A percentile compares a stretch with the other conserved stretches of the same genome.
Conservation (phyloP, 345 rosid genomes). For the Eucalyptus tenuipes region DNA sequence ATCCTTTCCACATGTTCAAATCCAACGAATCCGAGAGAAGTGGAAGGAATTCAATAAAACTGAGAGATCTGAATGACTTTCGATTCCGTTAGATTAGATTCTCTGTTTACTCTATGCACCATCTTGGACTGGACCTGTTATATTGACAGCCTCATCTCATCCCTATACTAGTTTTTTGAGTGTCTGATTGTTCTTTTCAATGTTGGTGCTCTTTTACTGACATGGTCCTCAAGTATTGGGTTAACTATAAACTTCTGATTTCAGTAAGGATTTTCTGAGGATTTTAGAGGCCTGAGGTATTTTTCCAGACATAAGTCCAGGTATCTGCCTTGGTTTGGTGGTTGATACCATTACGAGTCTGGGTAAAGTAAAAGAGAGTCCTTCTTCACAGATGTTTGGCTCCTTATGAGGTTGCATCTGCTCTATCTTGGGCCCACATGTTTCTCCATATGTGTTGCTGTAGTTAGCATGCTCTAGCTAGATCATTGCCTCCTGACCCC, state of each 20-base stretch:
- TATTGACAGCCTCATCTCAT: neutral
- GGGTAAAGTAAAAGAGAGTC: conserved; percentile 5
- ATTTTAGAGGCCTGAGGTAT: neutral
- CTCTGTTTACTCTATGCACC: neutral
- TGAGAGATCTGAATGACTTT: neutral
- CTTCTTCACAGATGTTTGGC: conserved; percentile 25
- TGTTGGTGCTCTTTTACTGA: neutral
- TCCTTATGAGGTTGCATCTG: conserved; percentile 7
- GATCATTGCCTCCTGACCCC: neutral
- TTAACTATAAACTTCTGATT: neutral
- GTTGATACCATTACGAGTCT: conserved; percentile 32
- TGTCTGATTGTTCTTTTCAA: neutral
- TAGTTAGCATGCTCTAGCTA: neutral
- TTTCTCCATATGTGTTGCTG: neutral
- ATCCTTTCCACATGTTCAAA: neutral
- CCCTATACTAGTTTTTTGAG: neutral
- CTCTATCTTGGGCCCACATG: conserved; percentile 20
- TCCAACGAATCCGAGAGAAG: neutral
- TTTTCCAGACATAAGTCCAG: conserved; percentile 24
- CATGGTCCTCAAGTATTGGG: neutral
- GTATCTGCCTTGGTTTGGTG: conserved; percentile 9
- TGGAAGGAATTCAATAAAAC: neutral
- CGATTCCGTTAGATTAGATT: neutral
- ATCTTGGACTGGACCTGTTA: neutral
- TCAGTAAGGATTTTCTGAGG: neutral